These are phyloP conservation scores for Graphilbum ipis-grandicollis DNA, from an alignment of 2,329 filamentous ascomycete genomes.

Conservation along the genomic window DNA sequence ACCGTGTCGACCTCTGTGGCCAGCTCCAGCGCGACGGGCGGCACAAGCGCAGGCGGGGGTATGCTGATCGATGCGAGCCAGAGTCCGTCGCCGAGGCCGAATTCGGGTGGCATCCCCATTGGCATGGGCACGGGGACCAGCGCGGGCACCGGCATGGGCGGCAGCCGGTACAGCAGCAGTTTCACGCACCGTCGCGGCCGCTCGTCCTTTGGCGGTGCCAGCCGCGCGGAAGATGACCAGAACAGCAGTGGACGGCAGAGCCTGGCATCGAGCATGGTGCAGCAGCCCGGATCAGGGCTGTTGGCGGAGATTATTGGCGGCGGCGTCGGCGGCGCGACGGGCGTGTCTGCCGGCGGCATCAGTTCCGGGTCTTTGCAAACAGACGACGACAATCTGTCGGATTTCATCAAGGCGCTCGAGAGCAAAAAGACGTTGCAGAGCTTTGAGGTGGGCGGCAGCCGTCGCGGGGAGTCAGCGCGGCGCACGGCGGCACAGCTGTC, in stretches of 20 bases:
- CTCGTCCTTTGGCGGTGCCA: slow-evolving; percentile 58
- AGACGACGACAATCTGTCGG: slow-evolving; percentile 85
- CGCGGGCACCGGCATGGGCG: slow-evolving; percentile 21
- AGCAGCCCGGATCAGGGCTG: slow-evolving; percentile 65
- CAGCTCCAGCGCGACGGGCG: slow-evolving; percentile 2
- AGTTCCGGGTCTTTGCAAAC: slow-evolving; percentile 50
- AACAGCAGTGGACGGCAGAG: slow-evolving; percentile 68
- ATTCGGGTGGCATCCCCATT: too few relatives aligned
- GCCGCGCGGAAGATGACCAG: slow-evolving; percentile 55
- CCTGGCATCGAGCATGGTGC: slow-evolving; percentile 47
- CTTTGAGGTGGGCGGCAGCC: slow-evolving; percentile 47
- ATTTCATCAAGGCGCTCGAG: slow-evolving; percentile 80
- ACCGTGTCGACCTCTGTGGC: slow-evolving; percentile 19
- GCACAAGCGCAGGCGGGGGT: too few relatives aligned
- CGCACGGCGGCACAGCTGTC: slow-evolving; percentile 64
- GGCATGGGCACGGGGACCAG: too few relatives aligned
- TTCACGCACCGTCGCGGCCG: slow-evolving; percentile 74
- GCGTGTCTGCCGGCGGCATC: slow-evolving; percentile 19
- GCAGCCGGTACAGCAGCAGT: slow-evolving; percentile 83
- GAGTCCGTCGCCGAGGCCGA: slow-evolving; percentile 59
- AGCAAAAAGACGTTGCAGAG: slow-evolving; percentile 72
- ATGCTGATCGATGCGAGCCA: slow-evolving; percentile 32
- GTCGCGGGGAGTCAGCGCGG: slow-evolving; percentile 52
- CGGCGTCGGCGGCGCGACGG: slow-evolving; percentile 12
- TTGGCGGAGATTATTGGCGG: slow-evolving; percentile 39